phyloP scores from a whole-genome alignment of 1,284 basidiomycete species.

The Phaffia rhodozyma region DNA sequence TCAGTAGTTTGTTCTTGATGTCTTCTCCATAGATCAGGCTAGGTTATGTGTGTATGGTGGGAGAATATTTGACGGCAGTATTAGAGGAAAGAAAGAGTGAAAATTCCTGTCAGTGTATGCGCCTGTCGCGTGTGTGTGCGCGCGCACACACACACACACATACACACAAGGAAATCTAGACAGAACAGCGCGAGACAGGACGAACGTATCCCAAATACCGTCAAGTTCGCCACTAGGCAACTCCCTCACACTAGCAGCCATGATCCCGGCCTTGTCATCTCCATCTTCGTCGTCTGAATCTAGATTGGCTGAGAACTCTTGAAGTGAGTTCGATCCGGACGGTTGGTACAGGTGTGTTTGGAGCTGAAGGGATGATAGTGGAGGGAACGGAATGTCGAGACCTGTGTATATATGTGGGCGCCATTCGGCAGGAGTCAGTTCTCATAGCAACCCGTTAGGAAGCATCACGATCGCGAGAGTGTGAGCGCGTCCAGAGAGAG shows the following conservation, averaged over 20 bases:
- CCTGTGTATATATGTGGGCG: slow-evolving; percentile 33
- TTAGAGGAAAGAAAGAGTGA: too few relatives aligned
- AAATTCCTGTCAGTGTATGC: too few relatives aligned
- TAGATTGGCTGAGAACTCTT: slow-evolving; percentile 56
- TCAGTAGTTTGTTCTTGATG: slow-evolving; percentile 75
- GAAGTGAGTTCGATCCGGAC: slow-evolving; percentile 52
- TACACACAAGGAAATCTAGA: too few relatives aligned
- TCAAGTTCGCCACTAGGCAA: slow-evolving; percentile 72
- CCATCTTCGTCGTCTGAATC: slow-evolving; percentile 44
- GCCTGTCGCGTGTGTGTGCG: too few relatives aligned
- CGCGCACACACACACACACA: too few relatives aligned
- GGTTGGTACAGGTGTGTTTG: slow-evolving; percentile 82
- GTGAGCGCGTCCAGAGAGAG: background rate
- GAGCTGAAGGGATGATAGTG: slow-evolving; percentile 36
- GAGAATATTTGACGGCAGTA: too few relatives aligned
- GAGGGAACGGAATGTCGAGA: slow-evolving; percentile 17
- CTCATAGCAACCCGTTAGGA: slow-evolving; percentile 11
- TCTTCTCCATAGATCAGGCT: slow-evolving; percentile 81
- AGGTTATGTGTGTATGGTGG: too few relatives aligned
- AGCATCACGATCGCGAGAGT: background rate
- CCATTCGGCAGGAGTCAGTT: too few relatives aligned
- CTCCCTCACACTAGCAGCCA: slow-evolving; percentile 74
- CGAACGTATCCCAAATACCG: slow-evolving; percentile 61
- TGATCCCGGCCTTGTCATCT: slow-evolving; percentile 61
- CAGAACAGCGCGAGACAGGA: background rate